These are phyloP conservation scores for Cornus controversa DNA, from an alignment of 148 eudicot species.

Conservation along the genomic window DNA sequence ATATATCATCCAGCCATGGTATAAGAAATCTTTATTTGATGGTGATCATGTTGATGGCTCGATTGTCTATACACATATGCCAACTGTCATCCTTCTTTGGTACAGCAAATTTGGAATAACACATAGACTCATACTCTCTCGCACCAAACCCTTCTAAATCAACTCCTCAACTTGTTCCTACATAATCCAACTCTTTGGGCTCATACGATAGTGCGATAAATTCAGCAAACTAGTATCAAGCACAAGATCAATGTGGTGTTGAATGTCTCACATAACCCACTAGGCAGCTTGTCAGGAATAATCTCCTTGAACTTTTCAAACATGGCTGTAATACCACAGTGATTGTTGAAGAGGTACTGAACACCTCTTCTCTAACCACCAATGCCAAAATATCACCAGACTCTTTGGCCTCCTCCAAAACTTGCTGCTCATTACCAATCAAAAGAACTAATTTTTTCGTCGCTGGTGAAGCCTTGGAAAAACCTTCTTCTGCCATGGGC, in stretches of 20 bases:
- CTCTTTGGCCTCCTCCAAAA: background rate
- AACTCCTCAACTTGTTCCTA: too few species aligned
- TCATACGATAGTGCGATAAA: too few species aligned
- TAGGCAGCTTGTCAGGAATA: background rate
- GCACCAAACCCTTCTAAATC: background rate
- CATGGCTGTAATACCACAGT: background rate
- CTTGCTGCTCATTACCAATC: background rate
- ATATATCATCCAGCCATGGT: slow-evolving; percentile 3
- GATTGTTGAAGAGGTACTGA: background rate
- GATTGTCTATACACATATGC: too few species aligned
- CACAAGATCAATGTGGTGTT: too few species aligned
- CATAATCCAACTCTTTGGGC: too few species aligned
- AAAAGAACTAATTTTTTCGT: background rate
- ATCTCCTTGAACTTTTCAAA: too few species aligned
- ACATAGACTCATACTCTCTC: slow-evolving; percentile 7
- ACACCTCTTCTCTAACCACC: background rate
- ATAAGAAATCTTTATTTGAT: background rate
- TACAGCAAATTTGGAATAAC: background rate
- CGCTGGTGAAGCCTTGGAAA: background rate
- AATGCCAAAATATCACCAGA: too few species aligned
- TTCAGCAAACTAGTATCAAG: too few species aligned
- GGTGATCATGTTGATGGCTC: background rate
- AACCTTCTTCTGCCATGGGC: background rate
- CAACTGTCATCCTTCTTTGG: slow-evolving; percentile 2
- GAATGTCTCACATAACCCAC: background rate